phyloP scores from a whole-genome alignment of 2,329 filamentous ascomycete genomes.

The Colletotrichum sp. region DNA sequence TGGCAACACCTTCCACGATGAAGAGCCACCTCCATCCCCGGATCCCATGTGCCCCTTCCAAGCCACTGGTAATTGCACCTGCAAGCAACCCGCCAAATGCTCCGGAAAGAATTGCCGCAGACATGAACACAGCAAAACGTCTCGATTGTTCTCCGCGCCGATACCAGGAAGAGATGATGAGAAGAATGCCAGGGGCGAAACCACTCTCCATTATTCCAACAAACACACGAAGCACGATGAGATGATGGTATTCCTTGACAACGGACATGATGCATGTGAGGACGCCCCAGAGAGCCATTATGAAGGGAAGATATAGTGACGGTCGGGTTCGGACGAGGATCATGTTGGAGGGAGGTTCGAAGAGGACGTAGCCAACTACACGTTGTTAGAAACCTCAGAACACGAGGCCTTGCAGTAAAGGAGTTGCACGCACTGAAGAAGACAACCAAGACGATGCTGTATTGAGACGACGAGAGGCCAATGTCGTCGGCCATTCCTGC shows the following conservation, averaged over 20 bases:
- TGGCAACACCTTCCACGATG: slow-evolving; percentile 68
- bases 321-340: slow-evolving; percentile 68
- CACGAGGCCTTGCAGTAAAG: neutral
- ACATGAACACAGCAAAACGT: slow-evolving; percentile 71
- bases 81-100: slow-evolving; percentile 69
- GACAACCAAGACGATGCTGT: slow-evolving; percentile 63
- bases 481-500: slow-evolving; percentile 47
- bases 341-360: slow-evolving; percentile 69
- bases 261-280: slow-evolving; percentile 31
- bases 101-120: slow-evolving; percentile 71
- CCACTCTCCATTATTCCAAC: slow-evolving; percentile 65
- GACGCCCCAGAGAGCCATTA: slow-evolving; percentile 61
- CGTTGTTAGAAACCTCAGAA: slow-evolving; percentile 28
- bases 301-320: slow-evolving; percentile 67
- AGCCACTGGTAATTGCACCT: slow-evolving; percentile 60
- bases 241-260: slow-evolving; percentile 24
- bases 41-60: slow-evolving; percentile 57
- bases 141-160: slow-evolving; percentile 35
- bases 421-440: slow-evolving; percentile 58
- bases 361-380: slow-evolving; percentile 67
- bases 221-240: slow-evolving; percentile 39
- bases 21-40: slow-evolving; percentile 60
- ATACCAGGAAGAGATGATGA: slow-evolving; percentile 74
- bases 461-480: slow-evolving; percentile 62
- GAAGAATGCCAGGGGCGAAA: slow-evolving; percentile 62